Evolutionary conservation across 2,329 filamentous ascomycete species (phyloP), one percentile per base, ranked within the genome.

Genomic region (Neofusicoccum kwambonambiense): DNA sequence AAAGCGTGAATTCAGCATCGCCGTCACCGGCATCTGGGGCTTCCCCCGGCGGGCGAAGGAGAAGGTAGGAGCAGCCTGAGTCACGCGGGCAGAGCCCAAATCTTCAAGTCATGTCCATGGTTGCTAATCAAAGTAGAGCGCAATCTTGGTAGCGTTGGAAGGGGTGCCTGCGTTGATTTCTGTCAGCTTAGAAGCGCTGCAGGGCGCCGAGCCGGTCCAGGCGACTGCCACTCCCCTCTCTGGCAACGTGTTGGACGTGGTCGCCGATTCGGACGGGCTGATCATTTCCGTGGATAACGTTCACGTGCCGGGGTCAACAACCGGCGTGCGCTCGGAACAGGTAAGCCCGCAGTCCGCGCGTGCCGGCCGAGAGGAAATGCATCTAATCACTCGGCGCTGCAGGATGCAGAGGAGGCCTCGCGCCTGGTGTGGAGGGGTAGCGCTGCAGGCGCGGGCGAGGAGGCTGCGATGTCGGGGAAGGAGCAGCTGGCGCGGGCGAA

Each of bases 191-290:
- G 83, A 83, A 66, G 76, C 73, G 13, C 79, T 92, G 45, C 75
- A 79, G 8, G 79, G 84, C 67, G 74, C 76, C 7, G 77, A 82
- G 51, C 51, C 19, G 66, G 64, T 49, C 62, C 67, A 65, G 47
- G 62, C 69, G 31, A 60, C 51, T 6, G 68, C 68, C 15, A 71
- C 92, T 62, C 75, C 80, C 44, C 75, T 92, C 4, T 80, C 82
- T 2, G 89, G 89, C 7, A 92, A 91, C 70, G 84, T 88, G 0
- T 83, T 94, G 4, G 85, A 88, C 71, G 70, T 86, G n/a, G 70
- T 78, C 11, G 72, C 76, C 49, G 64, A 64, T 1, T 49, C 57
- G 15, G 62, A 67, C 27, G 51, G 64, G 42, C 60, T 68, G n/a
- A 60, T 85, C 27, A 78, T 87, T 42, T 85, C 86, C 0, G 75